Base-by-base conservation (phyloP, 192 early-diverging fungal genomes). In the Coemansia sp. region DNA sequence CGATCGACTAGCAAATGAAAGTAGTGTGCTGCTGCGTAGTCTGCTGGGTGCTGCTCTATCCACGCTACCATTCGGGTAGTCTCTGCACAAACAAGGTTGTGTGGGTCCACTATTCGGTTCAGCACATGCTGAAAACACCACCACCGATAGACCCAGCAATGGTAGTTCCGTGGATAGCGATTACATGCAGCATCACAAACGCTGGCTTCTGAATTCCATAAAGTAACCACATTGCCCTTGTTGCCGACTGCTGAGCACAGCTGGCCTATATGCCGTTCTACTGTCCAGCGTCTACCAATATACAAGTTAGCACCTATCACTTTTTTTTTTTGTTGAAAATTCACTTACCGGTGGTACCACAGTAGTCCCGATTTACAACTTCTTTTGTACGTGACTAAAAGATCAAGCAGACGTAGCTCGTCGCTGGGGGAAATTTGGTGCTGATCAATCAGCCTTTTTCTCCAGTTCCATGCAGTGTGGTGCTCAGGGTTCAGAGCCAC, bases 101-200 rank as follows among this genome's bases (percentile, higher is more conserved):
- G 23, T 26, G 23, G 23, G 23, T 26, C 23, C 23, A 26, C 23
- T 26, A 26, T 26, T 26, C 23, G 23, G 23, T 4, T 26, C 23
- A 26, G 4, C 23, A 26, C 23, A 3, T 26, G 23, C 23, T 56
- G 41, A 18, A 26, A 41, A 17, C 54, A 44, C 72, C 72, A 75
- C 72, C 72, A 75, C 15, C 72, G 56, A 41, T 67, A 75, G 6
- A 69, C 72, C 72, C 72, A 75, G 62, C 72, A 75, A 32, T 75
- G 66, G 49, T 75, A 75, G 58, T 75, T 75, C 16, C 72, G 72
- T 11, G 66, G 66, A 32, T 75, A 69, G 20, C 47, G 42, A 28
- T 57, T 53, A 34, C 72, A 69, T 21, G 48, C 31, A 2, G 39
- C 37, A 28, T 32, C 34, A 39, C 66, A 69, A n/a, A 56, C 15